Evolutionary conservation across 352 stramenopile genomes (phyloP).

Genomic region (Pythium folliculosum): DNA sequence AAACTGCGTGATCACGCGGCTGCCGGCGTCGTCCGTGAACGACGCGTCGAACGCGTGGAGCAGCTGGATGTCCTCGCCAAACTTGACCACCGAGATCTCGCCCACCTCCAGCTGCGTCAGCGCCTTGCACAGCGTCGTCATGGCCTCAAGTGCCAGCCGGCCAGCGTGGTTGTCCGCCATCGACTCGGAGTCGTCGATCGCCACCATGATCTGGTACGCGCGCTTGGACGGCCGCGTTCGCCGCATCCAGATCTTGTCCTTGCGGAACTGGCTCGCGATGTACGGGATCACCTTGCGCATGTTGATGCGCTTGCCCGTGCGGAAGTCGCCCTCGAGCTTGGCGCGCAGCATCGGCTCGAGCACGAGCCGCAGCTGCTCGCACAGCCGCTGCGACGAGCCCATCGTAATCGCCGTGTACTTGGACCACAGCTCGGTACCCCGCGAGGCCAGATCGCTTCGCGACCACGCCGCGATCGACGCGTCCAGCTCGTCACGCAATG

Average conservation of each 20-base stretch:
- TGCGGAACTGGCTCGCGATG: slow-evolving; percentile 99
- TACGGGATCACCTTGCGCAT: slow-evolving; percentile 99
- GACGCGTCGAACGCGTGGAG: slow-evolving; percentile 96
- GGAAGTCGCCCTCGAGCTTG: slow-evolving; percentile 98
- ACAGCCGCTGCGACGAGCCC: slow-evolving; percentile 93
- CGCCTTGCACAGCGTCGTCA: slow-evolving; percentile 97
- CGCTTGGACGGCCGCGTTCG: slow-evolving; percentile 98
- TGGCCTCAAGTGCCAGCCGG: slow-evolving; percentile 94
- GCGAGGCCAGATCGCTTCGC: slow-evolving; percentile 38
- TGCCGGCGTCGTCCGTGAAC: slow-evolving; percentile 96
- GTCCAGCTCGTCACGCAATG: slow-evolving; percentile 79
- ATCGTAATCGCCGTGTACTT: slow-evolving; percentile 93
- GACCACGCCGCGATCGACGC: slow-evolving; percentile 73
- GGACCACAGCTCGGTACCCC: slow-evolving; percentile 87
- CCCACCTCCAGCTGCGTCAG: slow-evolving; percentile 98
- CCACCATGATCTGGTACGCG: slow-evolving; percentile 98
- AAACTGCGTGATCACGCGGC: slow-evolving; percentile 94
- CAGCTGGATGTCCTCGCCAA: slow-evolving; percentile 96
- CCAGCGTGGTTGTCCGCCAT: slow-evolving; percentile 98
- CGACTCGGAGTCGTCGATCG: slow-evolving; percentile 99
- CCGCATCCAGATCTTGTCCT: slow-evolving; percentile 99
- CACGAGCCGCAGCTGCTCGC: slow-evolving; percentile 98
- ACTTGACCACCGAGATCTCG: slow-evolving; percentile 93
- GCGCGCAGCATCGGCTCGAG: slow-evolving; percentile 97
- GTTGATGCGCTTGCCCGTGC: slow-evolving; percentile 99